These are phyloP conservation scores for Penicillium robsamsonii DNA, from an alignment of 495 filamentous ascomycete species.

Conservation along the genomic window DNA sequence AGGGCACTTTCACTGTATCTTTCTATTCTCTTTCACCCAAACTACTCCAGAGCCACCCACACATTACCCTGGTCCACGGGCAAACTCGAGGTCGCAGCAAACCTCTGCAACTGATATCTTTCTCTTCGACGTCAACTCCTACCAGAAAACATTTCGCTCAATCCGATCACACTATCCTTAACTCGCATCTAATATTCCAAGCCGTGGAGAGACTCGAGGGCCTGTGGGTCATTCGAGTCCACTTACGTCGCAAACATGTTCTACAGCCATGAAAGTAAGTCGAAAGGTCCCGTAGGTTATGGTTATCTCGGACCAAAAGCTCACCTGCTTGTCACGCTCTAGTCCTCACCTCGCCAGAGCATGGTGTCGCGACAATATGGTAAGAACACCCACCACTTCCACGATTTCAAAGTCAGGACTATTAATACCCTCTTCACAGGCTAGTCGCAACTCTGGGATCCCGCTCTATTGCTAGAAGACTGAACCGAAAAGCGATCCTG, in stretches of 20 bases:
- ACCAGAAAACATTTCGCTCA: background rate
- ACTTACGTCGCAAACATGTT: constrained; percentile 59
- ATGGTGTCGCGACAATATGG: constrained; percentile 95
- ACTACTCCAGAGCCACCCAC: background rate
- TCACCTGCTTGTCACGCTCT: constrained; percentile 18
- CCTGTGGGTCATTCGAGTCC: background rate
- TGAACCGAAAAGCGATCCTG: constrained; percentile 84
- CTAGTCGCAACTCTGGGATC: constrained; percentile 87
- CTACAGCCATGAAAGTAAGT: constrained; percentile 85
- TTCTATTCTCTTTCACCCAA: background rate
- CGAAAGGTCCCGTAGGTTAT: background rate
- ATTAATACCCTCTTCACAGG: constrained; percentile 47
- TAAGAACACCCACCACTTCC: constrained; percentile 31
- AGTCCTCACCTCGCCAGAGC: constrained; percentile 85
- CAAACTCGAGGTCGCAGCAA: background rate
- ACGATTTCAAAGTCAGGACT: background rate
- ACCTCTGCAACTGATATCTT: background rate
- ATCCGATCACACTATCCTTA: background rate
- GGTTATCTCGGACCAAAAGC: no score
- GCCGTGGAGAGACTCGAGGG: background rate
- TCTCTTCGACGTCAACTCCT: background rate
- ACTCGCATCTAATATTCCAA: background rate
- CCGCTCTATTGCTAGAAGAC: constrained; percentile 65
- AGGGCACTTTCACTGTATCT: background rate
- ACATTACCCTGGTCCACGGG: background rate